Conservation (phyloP, 345 rosid species). For the Dipteronia dyeriana region DNA sequence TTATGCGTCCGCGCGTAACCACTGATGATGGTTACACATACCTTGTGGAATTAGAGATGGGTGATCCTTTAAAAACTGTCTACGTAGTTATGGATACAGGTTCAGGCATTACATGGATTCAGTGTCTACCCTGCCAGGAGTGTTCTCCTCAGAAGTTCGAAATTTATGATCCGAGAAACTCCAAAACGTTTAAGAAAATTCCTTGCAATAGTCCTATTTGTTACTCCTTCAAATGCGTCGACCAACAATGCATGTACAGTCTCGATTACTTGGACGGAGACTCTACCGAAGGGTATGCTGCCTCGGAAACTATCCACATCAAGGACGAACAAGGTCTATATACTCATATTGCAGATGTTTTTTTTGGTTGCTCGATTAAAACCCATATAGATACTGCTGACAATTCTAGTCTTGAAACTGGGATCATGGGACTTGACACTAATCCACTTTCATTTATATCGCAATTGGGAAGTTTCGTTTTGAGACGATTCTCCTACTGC, state of each 20-base stretch:
- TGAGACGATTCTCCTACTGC: conserved; percentile 1
- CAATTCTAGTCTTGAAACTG: background rate
- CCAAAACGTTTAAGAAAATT: background rate
- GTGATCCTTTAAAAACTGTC: background rate
- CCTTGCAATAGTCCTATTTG: background rate
- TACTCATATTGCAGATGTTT: background rate
- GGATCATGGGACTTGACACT: background rate
- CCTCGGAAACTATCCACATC: background rate
- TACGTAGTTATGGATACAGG: background rate
- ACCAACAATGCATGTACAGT: background rate
- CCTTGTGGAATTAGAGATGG: background rate
- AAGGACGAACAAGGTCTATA: background rate
- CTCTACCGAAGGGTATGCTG: background rate
- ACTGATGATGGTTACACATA: background rate
- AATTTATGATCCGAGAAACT: background rate
- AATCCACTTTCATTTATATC: background rate
- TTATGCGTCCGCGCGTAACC: background rate
- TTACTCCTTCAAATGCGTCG: background rate
- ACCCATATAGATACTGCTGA: too few species aligned
- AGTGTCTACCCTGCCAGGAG: background rate
- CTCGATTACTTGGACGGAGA: background rate
- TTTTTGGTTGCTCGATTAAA: background rate
- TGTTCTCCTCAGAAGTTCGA: background rate
- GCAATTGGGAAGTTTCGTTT: background rate
- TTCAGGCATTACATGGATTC: background rate